Conservation (phyloP, 257 asterid genomes). For the Schizonepeta tenuifolia region DNA sequence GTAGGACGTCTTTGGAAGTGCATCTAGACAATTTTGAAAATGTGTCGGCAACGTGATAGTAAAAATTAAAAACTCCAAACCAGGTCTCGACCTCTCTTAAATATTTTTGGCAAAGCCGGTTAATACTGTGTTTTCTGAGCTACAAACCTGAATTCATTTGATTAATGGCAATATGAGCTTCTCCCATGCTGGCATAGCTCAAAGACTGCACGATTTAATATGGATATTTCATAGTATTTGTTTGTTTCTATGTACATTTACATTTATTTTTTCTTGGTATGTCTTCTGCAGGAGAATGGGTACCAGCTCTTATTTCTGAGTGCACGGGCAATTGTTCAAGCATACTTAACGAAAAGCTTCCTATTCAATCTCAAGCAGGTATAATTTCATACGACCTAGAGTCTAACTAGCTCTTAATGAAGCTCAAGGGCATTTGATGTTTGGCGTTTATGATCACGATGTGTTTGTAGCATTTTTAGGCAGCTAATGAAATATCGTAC, state of each 20-base stretch:
- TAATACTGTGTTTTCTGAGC: conserved; percentile 1
- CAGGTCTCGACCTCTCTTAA: not conserved
- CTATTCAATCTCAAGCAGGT: conserved; percentile 98
- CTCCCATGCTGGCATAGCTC: conserved; percentile 16
- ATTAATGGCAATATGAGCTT: not conserved
- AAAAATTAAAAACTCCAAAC: not conserved
- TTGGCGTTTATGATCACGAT: conserved; percentile 13
- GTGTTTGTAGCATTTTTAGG: not conserved
- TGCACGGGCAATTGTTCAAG: conserved; percentile 98
- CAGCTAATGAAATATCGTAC: not conserved
- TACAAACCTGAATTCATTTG: conserved; percentile 1
- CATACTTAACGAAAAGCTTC: conserved; percentile 89
- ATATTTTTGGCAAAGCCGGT: not conserved
- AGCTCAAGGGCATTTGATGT: not conserved
- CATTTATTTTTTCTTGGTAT: conserved; percentile 2
- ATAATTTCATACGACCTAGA: conserved; percentile 21
- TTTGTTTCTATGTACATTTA: not conserved
- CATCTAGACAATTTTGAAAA: not conserved
- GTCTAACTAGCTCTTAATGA: conserved; percentile 10
- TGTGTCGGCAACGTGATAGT: not conserved
- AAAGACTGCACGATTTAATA: not conserved
- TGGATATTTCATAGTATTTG: conserved; percentile 1
- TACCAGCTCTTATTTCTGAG: conserved; percentile 96
- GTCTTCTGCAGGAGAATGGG: conserved; percentile 77
- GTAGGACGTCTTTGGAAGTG: conserved; percentile 10